phyloP scores from a whole-genome alignment of 2,329 filamentous ascomycete genomes.

The Incumbomyces lentus region DNA sequence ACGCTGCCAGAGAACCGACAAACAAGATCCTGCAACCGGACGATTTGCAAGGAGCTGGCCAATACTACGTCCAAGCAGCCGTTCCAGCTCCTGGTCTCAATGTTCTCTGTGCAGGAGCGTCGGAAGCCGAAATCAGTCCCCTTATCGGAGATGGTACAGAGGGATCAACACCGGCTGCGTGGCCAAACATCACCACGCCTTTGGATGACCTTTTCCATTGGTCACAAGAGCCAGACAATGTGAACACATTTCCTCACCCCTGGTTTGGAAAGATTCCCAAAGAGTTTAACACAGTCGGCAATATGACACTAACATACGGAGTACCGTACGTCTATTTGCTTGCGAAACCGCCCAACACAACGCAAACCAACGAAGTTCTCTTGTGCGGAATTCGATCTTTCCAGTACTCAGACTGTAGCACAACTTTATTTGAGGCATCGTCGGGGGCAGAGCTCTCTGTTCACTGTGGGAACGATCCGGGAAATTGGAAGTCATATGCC shows the following conservation, averaged over 20 bases:
- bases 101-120: conserved; percentile 61
- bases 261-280: conserved; percentile 47
- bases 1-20: conserved; percentile 48
- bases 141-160: conserved; percentile 44
- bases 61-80: conserved; percentile 57
- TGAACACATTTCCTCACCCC: conserved; percentile 37
- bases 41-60: conserved; percentile 54
- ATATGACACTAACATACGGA: conserved; percentile 33
- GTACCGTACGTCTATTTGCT: conserved; percentile 57
- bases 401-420: conserved; percentile 56
- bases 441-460: conserved; percentile 50
- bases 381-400: conserved; percentile 59
- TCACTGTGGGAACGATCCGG: conserved; percentile 51
- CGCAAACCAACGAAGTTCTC: conserved; percentile 43
- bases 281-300: conserved; percentile 57
- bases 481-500: conserved; percentile 42
- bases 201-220: conserved; percentile 60
- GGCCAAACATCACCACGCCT: conserved; percentile 48
- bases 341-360: conserved; percentile 34
- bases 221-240: conserved; percentile 36
- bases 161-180: conserved; percentile 27
- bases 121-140: conserved; percentile 47
- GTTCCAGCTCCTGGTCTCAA: conserved; percentile 63
- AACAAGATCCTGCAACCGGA: conserved; percentile 63
- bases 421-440: conserved; percentile 43